Percentiles rank a stretch among this genome's conserved stretches.
These are phyloP conservation scores for Colletotrichum liriopes DNA, from an alignment of 2,329 filamentous ascomycete genomes.

Conservation along the genomic window DNA sequence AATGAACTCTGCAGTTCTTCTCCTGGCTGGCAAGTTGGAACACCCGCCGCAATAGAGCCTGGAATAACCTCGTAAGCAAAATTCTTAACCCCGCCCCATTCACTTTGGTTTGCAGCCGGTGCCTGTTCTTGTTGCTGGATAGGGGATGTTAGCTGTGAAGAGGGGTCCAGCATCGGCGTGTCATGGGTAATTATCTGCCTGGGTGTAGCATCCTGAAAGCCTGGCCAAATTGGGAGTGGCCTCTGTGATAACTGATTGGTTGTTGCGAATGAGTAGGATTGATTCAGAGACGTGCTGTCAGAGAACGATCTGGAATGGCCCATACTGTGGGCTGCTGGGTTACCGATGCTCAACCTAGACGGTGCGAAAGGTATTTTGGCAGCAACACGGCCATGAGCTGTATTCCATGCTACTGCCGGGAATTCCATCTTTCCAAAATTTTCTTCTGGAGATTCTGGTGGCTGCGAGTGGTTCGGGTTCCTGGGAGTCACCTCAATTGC, in stretches of 20 bases:
- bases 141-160: constrained; percentile 20
- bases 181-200: constrained; percentile 9
- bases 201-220: constrained; percentile 26
- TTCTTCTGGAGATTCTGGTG: background rate
- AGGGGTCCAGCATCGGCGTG: background rate
- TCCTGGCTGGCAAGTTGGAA: background rate
- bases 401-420: background rate
- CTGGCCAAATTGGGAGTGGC: constrained; percentile 17
- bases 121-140: background rate
- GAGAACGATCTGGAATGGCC: constrained; percentile 34
- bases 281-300: constrained; percentile 26
- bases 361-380: constrained; percentile 8
- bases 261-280: constrained; percentile 24
- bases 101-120: background rate
- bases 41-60: constrained; percentile 15
- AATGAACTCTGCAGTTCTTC: constrained; percentile 23
- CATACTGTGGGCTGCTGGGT: background rate
- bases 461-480: background rate
- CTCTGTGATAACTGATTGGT: constrained; percentile 13
- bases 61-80: constrained; percentile 27
- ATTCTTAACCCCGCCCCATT: constrained; percentile 20
- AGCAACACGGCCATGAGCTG: background rate
- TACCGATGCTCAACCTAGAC: constrained; percentile 4
- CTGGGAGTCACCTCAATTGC: background rate
- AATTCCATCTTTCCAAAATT: background rate